phyloP scores from a whole-genome alignment of 1,139 yeast genomes.

The Lodderomyces orthopsilosis region DNA sequence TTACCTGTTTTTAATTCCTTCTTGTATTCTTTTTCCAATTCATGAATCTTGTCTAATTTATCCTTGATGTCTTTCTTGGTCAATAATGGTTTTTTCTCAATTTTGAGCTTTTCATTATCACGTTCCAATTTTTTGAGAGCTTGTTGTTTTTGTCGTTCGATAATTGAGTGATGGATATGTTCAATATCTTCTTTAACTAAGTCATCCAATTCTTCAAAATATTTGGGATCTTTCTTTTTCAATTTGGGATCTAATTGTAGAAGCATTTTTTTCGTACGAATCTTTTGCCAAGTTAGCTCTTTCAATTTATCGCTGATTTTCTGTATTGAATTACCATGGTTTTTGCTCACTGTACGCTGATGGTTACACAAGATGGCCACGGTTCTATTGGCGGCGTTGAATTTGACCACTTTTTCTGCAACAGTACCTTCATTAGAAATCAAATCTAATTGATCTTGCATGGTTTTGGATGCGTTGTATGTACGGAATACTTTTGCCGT shows the following conservation, averaged over 20 bases:
- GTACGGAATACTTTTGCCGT: slow-evolving; percentile 98
- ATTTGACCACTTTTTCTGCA: slow-evolving; percentile 80
- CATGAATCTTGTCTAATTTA: slow-evolving; percentile 58
- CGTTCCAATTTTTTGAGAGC: slow-evolving; percentile 62
- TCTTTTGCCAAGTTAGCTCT: slow-evolving; percentile 83
- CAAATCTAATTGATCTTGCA: slow-evolving; percentile 89
- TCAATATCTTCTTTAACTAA: slow-evolving; percentile 62
- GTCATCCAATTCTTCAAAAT: slow-evolving; percentile 71
- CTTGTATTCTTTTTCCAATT: slow-evolving; percentile 49
- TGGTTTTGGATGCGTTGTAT: slow-evolving; percentile 91
- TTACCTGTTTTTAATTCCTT: slow-evolving; percentile 62
- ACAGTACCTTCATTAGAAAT: slow-evolving; percentile 82
- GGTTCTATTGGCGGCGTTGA: slow-evolving; percentile 92
- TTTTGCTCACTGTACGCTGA: slow-evolving; percentile 87
- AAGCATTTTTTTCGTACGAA: slow-evolving; percentile 69
- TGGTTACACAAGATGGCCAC: slow-evolving; percentile 97
- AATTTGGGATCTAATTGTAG: slow-evolving; percentile 59
- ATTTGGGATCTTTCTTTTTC: slow-evolving; percentile 51
- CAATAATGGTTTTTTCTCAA: slow-evolving; percentile 53
- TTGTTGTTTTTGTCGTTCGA: slow-evolving; percentile 62
- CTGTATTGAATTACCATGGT: slow-evolving; percentile 76
- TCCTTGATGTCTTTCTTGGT: slow-evolving; percentile 55
- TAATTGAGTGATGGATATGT: slow-evolving; percentile 53
- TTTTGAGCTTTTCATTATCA: slow-evolving; percentile 71
- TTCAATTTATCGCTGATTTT: slow-evolving; percentile 73